Base-by-base conservation (phyloP, 2,329 filamentous ascomycete genomes). In the Cucurbitaria berberidis region DNA sequence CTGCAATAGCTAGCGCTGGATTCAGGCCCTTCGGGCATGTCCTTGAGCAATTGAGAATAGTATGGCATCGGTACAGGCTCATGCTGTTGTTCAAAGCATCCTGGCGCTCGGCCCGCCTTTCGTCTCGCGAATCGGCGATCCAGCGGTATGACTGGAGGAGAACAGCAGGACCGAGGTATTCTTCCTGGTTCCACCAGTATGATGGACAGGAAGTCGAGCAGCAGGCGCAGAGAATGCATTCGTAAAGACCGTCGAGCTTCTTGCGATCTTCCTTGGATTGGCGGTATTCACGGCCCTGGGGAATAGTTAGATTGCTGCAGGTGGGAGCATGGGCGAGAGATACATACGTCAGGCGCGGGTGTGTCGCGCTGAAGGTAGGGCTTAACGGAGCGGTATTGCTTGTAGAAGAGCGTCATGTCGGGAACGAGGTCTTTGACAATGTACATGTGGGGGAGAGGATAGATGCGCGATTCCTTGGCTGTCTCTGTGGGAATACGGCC, bases 321-420 rank as follows among this genome's bases (percentile, higher is more conserved):
- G 45, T 30, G 22, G 24, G 13, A 21, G 30, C 26, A 16, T 26
- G 39, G 21, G 3, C 3, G 13, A n/a, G 16, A 9, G 29, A 44
- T 41, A 83, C 89, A 76, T 84, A 96, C 91, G 74, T 97, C 90
- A 65, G 87, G 86, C 38, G 91, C 81, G 49, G 90, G 89, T 24
- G 91, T 95, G 61, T 93, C 89, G 73, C 92, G 87, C 82, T 98
- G 95, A 48, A 99, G 87, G 78, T 96, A 99, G 38, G 95, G 95
- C 87, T 98, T 96, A 81, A 99, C 97, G 15, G 93, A 97, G 81
- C 97, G 96, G 86, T 99, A 99, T 84, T 99, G 95, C 86, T 98
- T 98, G 87, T 99, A 99, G 82, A 99, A 98, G 74, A 95, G 90
- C 59, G 95, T 99, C 81, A 99, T 82, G 76, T 99, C 95, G 54